phyloP scores from a whole-genome alignment of 306 rosid genomes.

The Cicer bijugum region DNA sequence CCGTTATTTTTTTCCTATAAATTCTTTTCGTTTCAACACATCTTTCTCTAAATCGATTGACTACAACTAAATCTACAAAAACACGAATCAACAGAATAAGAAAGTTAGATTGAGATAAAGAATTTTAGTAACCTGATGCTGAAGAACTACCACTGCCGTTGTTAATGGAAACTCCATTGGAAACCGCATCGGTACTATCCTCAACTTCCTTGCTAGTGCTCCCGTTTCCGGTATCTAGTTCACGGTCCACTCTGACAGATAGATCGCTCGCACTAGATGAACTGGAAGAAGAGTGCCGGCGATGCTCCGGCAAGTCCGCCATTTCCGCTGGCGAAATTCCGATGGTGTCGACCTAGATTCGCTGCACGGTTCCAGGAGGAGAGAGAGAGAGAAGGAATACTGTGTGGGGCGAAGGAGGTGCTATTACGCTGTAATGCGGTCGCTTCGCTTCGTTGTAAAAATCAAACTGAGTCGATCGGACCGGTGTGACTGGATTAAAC shows the following conservation, averaged over 20 bases:
- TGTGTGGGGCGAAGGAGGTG: constrained; percentile 2
- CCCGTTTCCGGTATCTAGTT: constrained; percentile 42
- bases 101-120: not conserved
- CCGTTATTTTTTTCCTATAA: not conserved
- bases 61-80: constrained; percentile 10
- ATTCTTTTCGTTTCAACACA: not conserved
- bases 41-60: not conserved
- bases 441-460: not conserved
- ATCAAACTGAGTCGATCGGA: not conserved
- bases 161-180: constrained; percentile 43
- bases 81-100: constrained; percentile 30
- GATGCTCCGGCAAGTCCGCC: constrained; percentile 58
- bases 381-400: constrained; percentile 15
- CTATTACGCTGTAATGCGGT: not conserved
- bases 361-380: constrained; percentile 21
- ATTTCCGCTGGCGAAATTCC: constrained; percentile 50
- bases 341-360: constrained; percentile 53
- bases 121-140: constrained; percentile 55
- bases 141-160: constrained; percentile 47
- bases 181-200: constrained; percentile 28
- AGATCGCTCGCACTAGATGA: constrained; percentile 50
- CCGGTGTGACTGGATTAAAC: not conserved
- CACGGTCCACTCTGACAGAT: constrained; percentile 44
- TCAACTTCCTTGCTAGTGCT: constrained; percentile 47
- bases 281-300: constrained; percentile 49